Evolutionary conservation across 2,329 filamentous ascomycete species (phyloP).

Genomic region (Pseudocercospora musae): DNA sequence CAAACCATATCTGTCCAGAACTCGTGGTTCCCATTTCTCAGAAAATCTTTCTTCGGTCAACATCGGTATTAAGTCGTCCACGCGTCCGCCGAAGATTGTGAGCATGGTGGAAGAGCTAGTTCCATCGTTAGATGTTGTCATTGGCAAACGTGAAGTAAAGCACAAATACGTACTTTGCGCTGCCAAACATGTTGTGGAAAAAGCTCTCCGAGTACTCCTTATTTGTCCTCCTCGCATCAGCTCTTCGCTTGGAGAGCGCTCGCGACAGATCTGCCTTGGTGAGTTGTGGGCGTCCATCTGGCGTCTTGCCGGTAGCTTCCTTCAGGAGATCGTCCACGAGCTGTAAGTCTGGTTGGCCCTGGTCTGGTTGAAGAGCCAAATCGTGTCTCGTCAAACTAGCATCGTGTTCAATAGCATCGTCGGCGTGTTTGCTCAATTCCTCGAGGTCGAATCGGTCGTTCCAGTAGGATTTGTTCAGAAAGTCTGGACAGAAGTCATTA

Average conservation of each 20-base stretch:
- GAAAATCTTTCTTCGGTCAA: conserved; percentile 41
- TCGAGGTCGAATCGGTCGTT: conserved; percentile 28
- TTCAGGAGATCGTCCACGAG: conserved; percentile 37
- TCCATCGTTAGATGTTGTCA: not conserved
- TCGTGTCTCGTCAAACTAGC: conserved; percentile 35
- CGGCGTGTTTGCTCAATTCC: conserved; percentile 27
- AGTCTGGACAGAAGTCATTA: conserved; percentile 19
- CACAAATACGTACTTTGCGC: conserved; percentile 28
- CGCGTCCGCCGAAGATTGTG: conserved; percentile 40
- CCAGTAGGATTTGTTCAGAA: conserved; percentile 30
- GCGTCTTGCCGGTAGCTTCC: conserved; percentile 36
- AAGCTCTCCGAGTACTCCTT: conserved; percentile 33
- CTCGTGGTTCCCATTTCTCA: conserved; percentile 42
- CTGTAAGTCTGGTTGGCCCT: conserved; percentile 38
- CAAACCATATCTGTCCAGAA: conserved; percentile 38
- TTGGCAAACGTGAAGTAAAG: not conserved
- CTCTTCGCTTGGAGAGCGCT: conserved; percentile 35
- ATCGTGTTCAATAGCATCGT: conserved; percentile 31
- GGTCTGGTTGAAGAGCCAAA: conserved; percentile 37
- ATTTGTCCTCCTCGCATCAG: conserved; percentile 37
- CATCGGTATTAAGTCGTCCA: conserved; percentile 41
- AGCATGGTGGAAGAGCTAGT: conserved; percentile 44
- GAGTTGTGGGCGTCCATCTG: conserved; percentile 33
- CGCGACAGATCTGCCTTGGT: conserved; percentile 39
- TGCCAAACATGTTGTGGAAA: conserved; percentile 43